These are phyloP conservation scores for Kuraishia capsulata DNA, from an alignment of 805 yeast genomes.

Conservation along the genomic window DNA sequence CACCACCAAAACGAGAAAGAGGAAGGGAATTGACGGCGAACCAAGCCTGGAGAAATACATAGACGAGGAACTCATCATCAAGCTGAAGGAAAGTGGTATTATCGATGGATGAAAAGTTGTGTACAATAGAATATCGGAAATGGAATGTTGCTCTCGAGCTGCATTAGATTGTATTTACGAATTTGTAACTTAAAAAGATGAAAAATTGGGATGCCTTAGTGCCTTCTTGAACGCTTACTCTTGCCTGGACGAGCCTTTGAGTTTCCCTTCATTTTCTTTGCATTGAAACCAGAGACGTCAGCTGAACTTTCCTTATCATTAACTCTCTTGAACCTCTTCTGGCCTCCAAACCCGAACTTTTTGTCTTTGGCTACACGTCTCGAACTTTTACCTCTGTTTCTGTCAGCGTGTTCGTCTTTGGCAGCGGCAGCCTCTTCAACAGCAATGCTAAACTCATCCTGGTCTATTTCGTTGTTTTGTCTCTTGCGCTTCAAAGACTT, in stretches of 20 bases:
- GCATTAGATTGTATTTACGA: neutral
- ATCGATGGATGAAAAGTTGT: slow-evolving; percentile 10
- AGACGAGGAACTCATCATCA: slow-evolving; percentile 47
- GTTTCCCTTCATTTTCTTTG: slow-evolving; percentile 37
- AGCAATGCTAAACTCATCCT: slow-evolving; percentile 81
- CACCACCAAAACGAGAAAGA: slow-evolving; percentile 75
- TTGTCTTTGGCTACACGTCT: slow-evolving; percentile 65
- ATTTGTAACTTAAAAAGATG: neutral
- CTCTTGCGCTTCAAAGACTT: slow-evolving; percentile 88
- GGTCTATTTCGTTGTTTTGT: slow-evolving; percentile 60
- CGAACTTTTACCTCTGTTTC: slow-evolving; percentile 37
- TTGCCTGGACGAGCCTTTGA: slow-evolving; percentile 40
- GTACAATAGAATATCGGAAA: too few relatives aligned
- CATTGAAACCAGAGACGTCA: slow-evolving; percentile 53
- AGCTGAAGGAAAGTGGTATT: slow-evolving; percentile 42
- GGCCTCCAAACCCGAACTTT: slow-evolving; percentile 73
- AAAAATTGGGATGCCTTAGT: neutral
- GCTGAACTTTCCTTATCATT: slow-evolving; percentile 67
- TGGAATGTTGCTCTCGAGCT: neutral
- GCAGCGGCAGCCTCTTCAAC: slow-evolving; percentile 82
- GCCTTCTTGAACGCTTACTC: slow-evolving; percentile 33
- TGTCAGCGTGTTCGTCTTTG: slow-evolving; percentile 31
- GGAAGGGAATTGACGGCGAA: slow-evolving; percentile 79
- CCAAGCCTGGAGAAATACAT: slow-evolving; percentile 60
- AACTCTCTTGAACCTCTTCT: slow-evolving; percentile 62